Evolutionary conservation across 768 basidiomycete species (phyloP), one percentile per base, ranked within the genome.

Genomic region (Russula sp.): DNA sequence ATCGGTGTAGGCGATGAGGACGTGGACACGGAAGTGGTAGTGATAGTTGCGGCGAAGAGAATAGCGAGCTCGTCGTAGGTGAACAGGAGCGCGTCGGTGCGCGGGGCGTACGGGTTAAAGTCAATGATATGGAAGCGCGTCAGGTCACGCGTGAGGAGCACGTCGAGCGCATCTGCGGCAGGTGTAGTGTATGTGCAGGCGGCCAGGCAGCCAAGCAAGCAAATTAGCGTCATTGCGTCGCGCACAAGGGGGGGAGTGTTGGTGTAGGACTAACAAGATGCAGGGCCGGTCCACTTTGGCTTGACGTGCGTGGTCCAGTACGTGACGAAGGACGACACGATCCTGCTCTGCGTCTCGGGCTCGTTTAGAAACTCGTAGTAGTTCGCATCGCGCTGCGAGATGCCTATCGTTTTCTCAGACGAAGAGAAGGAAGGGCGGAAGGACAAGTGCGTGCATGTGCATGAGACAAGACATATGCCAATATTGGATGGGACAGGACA

Each of bases 21-120:
- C 13, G 51, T 8, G 32, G 42, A 49, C 51, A 34, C 53, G 60
- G 60, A 16, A 53, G 59, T 29, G 47, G 46, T 36, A 63, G 61
- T 52, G 60, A 60, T n/a, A 55, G 60, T 34, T 38, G 49, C 45
- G 65, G 60, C 41, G 63, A 62, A 20, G 75, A 72, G 7, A 85
- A 69, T 1, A 41, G 75, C 73, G 0, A 98, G 82, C 32, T 93
- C 88, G 49, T 86, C 80, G 70, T 92, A 98, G 1, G 81, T 81
- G 74, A 96, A 98, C 18, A 97, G 77, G 0, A 96, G 81, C 0
- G 93, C 72, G 68, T 98, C 94, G n/a, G 96, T 97, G 41, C 83
- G 84, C 5, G 85, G 82, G 11, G 86, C 82, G 69, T 88, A 97
- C 0, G 93, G 92, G 66, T 93, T 93, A 74, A 98, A 93, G 71